phyloP scores from a whole-genome alignment of 2,329 filamentous ascomycete species.

The Aspergillus chevalieri region DNA sequence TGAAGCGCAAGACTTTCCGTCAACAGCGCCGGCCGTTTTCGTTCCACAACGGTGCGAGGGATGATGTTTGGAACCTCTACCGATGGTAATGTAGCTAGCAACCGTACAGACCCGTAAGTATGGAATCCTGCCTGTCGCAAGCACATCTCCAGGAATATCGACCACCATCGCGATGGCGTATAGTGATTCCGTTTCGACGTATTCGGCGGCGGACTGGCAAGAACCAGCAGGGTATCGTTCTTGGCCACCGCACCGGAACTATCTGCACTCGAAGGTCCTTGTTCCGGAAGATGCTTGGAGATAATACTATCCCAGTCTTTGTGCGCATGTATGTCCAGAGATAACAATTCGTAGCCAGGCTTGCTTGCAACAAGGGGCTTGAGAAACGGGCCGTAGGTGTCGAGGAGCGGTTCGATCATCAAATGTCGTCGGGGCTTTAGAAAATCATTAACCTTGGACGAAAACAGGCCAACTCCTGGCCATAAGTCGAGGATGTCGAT shows the following conservation, averaged over 20 bases:
- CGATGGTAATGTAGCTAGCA: slow-evolving; percentile 66
- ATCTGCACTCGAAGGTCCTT: slow-evolving; percentile 39
- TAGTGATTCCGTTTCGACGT: slow-evolving; percentile 46
- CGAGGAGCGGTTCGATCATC: slow-evolving; percentile 66
- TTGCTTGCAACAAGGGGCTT: slow-evolving; percentile 49
- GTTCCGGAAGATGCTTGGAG: slow-evolving; percentile 45
- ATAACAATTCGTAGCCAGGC: slow-evolving; percentile 45
- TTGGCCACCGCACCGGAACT: slow-evolving; percentile 41
- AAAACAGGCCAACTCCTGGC: slow-evolving; percentile 74
- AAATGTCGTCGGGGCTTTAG: slow-evolving; percentile 77
- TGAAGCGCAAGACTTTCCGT: slow-evolving; percentile 47
- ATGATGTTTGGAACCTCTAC: slow-evolving; percentile 55
- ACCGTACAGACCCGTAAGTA: slow-evolving; percentile 69
- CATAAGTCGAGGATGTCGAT: slow-evolving; percentile 85
- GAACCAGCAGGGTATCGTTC: slow-evolving; percentile 69
- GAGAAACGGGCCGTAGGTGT: slow-evolving; percentile 57
- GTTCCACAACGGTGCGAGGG: slow-evolving; percentile 52
- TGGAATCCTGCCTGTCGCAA: slow-evolving; percentile 60
- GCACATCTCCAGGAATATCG: slow-evolving; percentile 50
- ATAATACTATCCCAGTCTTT: slow-evolving; percentile 46
- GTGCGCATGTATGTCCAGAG: slow-evolving; percentile 52
- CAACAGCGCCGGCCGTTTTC: slow-evolving; percentile 54
- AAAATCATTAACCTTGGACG: slow-evolving; percentile 64
- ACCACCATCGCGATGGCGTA: slow-evolving; percentile 51
- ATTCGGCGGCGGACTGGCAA: slow-evolving; percentile 58